Base-by-base conservation (phyloP, 2,329 filamentous ascomycete genomes). In the Fusarium buxicola region DNA sequence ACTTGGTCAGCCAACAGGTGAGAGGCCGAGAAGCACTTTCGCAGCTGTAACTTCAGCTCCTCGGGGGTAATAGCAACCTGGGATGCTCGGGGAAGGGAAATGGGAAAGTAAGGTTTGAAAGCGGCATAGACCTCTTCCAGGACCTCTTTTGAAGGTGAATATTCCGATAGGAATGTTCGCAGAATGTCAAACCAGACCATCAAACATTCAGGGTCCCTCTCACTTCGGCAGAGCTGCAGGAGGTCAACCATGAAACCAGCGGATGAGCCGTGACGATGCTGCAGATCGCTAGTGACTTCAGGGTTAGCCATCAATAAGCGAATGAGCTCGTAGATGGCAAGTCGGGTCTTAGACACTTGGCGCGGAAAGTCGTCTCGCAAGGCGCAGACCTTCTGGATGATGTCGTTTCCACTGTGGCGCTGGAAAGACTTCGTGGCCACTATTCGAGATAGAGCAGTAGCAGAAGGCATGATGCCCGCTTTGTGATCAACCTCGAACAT, bases 61-160 rank as follows among this genome's bases (percentile, higher is more conserved):
- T 86, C 83, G 7, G 84, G 82, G 1, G 84, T 87, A 34, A 87
- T 79, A 7, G 80, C 78, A 30, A 81, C 81, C 21, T 82, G 79
- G 0, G 84, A 81, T 51, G 79, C 79, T 25, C 84, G 78, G 12
- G 77, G 77, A 38, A 88, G 73, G 0, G 84, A 85, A 52, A 88
- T 87, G 13, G 85, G 85, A 60, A 86, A 88, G 69, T 87, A 88
- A 27, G 82, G 82, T 12, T 86, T 86, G 72, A 86, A 86, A 1
- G 80, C 74, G 51, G 80, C 80, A 70, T 86, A 87, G 3, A 84
- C 76, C 52, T 82, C 80, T 28, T 80, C 79, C 8, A 80, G 75
- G 3, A 84, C 74, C 8, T 82, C 80, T 5, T 77, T 60, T 0
- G 82, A 79, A 1, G 80, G 75, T 0, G 76, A 74, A 47, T 82